Percentiles rank a stretch among this genome's conserved stretches.
These are phyloP conservation scores for Cercospora beticola DNA, from an alignment of 2,329 filamentous ascomycete genomes.

Conservation along the genomic window DNA sequence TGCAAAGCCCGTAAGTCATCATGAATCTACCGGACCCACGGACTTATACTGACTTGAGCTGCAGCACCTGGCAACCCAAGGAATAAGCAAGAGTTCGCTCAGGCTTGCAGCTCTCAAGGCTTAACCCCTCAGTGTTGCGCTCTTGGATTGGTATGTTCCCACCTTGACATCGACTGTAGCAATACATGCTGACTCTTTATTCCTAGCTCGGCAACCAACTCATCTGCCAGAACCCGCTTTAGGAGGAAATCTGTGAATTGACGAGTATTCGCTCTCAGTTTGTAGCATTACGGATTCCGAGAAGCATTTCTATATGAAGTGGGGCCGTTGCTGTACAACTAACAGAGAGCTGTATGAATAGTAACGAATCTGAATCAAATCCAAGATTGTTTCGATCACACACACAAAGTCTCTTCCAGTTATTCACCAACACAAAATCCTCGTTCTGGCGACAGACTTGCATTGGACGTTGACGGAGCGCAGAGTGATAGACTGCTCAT, in stretches of 20 bases:
- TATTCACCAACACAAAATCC: background rate
- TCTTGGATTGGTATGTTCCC: constrained; percentile 1
- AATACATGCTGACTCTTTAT: background rate
- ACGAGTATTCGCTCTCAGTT: background rate
- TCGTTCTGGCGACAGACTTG: background rate
- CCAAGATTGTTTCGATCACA: background rate
- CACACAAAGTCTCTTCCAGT: background rate
- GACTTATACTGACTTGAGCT: background rate
- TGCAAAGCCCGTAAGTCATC: constrained; percentile 12
- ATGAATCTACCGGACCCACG: too few species aligned
- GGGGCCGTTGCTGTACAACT: background rate
- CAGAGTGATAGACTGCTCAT: background rate
- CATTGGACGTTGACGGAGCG: background rate
- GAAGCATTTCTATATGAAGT: background rate
- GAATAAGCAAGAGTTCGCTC: constrained; percentile 93
- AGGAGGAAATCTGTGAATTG: background rate
- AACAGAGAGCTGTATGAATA: background rate
- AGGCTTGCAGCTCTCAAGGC: constrained; percentile 43
- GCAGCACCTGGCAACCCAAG: constrained; percentile 50
- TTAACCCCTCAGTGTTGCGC: constrained; percentile 9
- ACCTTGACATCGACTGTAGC: background rate
- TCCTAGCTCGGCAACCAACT: constrained; percentile 9
- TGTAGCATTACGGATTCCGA: background rate
- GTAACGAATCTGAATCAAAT: background rate
- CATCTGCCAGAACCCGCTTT: constrained; percentile 8